Evolutionary conservation across 23 red algal genomes (phyloP), one percentile per base, ranked within the genome.

Genomic region (Gracilaria caudata): DNA sequence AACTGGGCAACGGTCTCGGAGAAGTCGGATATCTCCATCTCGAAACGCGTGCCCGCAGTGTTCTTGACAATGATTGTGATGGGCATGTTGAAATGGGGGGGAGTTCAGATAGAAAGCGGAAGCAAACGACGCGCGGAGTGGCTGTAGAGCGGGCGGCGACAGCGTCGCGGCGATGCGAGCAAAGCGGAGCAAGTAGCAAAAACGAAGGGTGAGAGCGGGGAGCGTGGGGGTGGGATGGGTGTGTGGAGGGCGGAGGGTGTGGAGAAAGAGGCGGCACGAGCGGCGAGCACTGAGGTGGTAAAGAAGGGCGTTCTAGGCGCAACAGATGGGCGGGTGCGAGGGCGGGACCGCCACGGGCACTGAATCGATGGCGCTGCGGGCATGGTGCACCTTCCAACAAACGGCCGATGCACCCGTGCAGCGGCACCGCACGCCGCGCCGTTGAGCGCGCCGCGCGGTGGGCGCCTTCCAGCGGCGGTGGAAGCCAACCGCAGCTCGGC

Each of bases 21-120:
- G 32, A 96, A 61, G 70, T 80, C 71, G 39, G 85, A 59, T 17
- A 99, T 77, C 47, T 80, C 58, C 70, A 99, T 82, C n/a, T 92
- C 88, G 54, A 94, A 95, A 64, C 93, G 94, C 68, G 90, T 77
- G 47, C 97, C 97, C 23, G 82, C 89, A 9, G 87, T 85, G 64
- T 86, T 89, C 73, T 99, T 99, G 64, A 99, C 61, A 68, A 94
- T 81, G 32, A 99, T 81, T 40, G 68, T 89, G 24, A 79, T 41
- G 24, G 84, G 26, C 84, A 89, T 89, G n/a, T n/a, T n/a, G n/a
- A n/a, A n/a, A n/a, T n/a, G n/a, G n/a, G n/a, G n/a, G n/a, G n/a
- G n/a, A n/a, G n/a, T n/a, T n/a, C n/a, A n/a, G n/a, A n/a, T 17
- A 40, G 36, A 73, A 12, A 16, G 54, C 16, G 23, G 54, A 12